Percentiles rank a stretch among this genome's conserved stretches.
phyloP scores from a whole-genome alignment of 2,329 filamentous ascomycete species.

The Cercospora beticola region DNA sequence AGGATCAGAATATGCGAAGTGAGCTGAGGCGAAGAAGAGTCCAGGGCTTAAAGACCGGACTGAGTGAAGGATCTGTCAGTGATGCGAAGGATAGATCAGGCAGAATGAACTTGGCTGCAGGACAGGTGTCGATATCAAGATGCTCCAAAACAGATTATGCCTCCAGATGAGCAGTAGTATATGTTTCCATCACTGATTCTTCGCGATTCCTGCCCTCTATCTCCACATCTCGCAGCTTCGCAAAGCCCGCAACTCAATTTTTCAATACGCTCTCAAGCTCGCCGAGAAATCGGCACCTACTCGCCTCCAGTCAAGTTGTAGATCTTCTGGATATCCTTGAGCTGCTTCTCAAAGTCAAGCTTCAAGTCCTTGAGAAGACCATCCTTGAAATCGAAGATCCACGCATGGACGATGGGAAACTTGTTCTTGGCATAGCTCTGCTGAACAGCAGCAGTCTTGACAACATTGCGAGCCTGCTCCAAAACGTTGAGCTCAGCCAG shows the following conservation, averaged over 20 bases:
- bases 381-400: conserved; percentile 22
- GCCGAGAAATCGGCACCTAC: neutral
- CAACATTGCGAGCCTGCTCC: conserved; percentile 20
- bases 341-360: conserved; percentile 18
- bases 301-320: conserved; percentile 18
- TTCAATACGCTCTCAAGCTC: neutral
- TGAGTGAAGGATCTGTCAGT: neutral
- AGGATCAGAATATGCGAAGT: neutral
- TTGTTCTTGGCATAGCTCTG: conserved; percentile 20
- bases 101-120: neutral
- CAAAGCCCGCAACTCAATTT: neutral
- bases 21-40: neutral
- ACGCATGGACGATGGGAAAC: conserved; percentile 18
- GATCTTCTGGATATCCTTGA: conserved; percentile 21
- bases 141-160: neutral
- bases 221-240: neutral
- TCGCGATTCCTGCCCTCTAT: neutral
- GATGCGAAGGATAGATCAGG: neutral
- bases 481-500: conserved; percentile 19
- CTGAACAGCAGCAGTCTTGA: conserved; percentile 20
- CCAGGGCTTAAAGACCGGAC: too few relatives aligned
- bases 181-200: neutral
- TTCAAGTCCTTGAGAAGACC: conserved; percentile 18
- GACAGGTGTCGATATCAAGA: neutral
- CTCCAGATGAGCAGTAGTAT: neutral